Evolutionary conservation across 2,329 filamentous ascomycete species (phyloP), one percentile per base, ranked within the genome.

Genomic region (Alternaria incomplexa): DNA sequence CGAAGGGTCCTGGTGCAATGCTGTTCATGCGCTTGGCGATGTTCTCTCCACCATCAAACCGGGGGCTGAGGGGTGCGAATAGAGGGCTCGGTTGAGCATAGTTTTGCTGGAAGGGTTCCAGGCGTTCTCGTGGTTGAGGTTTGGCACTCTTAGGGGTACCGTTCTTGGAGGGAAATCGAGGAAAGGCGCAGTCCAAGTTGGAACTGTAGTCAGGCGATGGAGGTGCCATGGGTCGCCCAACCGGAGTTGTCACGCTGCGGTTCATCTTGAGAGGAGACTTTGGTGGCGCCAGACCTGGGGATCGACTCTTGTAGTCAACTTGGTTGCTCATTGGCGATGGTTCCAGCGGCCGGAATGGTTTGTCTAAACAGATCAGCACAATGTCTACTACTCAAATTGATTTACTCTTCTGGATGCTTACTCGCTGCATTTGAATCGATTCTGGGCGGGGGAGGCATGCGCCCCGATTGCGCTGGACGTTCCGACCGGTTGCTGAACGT

Each of bases 1-100:
- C 87, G 70, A 92, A 91, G 0, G 90, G 90, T 0, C 89, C 90
- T 1, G 90, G 88, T 1, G 87, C 84, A 72, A 92, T 90, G 9
- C 82, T 85, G 68, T 91, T 86, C 84, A 92, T 87, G 55, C 88
- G 86, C 65, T 87, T 85, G 69, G 91, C 72, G 26, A 92, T 51
- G 56, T 78, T 82, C 52, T 77, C 80, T 61, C 79, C 80, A 17
- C 75, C 81, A 67, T 79, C 78, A 2, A 73, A 74, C 32, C 76
- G 77, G 25, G 87, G 86, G 65, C 83, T 88, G 20, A 82, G 77
- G 5, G 85, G 82, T 22, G 84, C 84, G 71, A 84, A 84, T 4
- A 76, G 66, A 13, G 79, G 75, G 54, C 73, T 76, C 15, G 77
- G 71, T 58, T 76, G 71, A 20, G 73, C 73, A 56, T 80, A 79